These are phyloP conservation scores for Trametes meyenii DNA, from an alignment of 768 basidiomycete genomes.

Conservation along the genomic window DNA sequence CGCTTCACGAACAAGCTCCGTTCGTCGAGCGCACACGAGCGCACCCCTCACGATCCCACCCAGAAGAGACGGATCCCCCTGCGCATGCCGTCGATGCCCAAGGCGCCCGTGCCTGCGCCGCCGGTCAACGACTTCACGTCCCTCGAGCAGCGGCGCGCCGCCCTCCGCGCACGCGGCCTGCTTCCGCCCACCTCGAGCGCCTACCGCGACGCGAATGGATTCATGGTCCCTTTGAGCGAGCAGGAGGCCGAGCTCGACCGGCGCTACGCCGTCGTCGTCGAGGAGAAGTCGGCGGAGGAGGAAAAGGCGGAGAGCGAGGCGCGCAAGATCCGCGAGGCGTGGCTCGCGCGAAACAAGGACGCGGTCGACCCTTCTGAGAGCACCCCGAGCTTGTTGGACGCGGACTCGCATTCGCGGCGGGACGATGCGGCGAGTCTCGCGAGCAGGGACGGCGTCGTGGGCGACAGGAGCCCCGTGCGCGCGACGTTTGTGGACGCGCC, in stretches of 20 bases:
- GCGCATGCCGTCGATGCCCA: slow-evolving; percentile 16
- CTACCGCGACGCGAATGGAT: slow-evolving; percentile 22
- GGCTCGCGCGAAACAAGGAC: slow-evolving; percentile 20
- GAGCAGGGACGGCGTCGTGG: slow-evolving; percentile 11
- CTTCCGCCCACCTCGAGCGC: slow-evolving; percentile 1
- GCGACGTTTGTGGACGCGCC: slow-evolving; percentile 11
- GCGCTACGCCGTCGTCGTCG: slow-evolving; percentile 20
- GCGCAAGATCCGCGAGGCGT: slow-evolving; percentile 23
- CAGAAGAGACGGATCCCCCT: slow-evolving; percentile 13
- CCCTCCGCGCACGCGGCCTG: slow-evolving; percentile 25
- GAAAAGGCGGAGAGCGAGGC: slow-evolving; percentile 19
- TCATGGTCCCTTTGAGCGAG: slow-evolving; percentile 26
- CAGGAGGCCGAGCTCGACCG: slow-evolving; percentile 27
- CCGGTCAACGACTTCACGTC: slow-evolving; percentile 24
- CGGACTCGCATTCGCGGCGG: too few relatives aligned
- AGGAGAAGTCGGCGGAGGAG: not conserved
- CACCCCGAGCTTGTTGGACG: not conserved
- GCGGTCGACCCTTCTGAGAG: not conserved
- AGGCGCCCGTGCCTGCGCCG: slow-evolving; percentile 17
- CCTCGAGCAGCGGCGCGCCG: slow-evolving; percentile 24
- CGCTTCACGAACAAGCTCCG: slow-evolving; percentile 23
- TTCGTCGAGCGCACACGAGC: slow-evolving; percentile 3
- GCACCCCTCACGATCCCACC: not conserved
- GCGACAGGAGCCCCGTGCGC: slow-evolving; percentile 1
- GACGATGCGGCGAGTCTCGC: slow-evolving; percentile 11